Evolutionary conservation across 176 grass and related monocot genomes (phyloP).

Genomic region (Phyllostachys edulis): DNA sequence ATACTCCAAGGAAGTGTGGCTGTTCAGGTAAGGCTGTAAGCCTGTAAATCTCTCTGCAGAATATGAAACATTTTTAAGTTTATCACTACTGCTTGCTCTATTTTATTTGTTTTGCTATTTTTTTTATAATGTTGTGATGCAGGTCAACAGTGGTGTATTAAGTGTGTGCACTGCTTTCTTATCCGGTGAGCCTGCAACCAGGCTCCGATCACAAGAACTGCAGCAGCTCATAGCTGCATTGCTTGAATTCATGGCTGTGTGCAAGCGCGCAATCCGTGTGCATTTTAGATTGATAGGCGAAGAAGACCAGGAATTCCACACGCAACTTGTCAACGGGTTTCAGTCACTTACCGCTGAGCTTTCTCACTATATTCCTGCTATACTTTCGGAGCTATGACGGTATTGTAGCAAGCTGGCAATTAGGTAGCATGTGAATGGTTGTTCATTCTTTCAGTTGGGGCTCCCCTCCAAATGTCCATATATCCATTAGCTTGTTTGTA

Average conservation of each 20-base stretch:
- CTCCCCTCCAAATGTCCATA: conserved; percentile 40
- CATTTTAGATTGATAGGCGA: conserved; percentile 97
- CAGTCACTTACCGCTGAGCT: conserved; percentile 97
- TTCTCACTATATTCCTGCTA: conserved; percentile 96
- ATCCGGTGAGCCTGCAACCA: conserved; percentile 89
- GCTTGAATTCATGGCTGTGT: conserved; percentile 99
- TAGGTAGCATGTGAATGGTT: conserved; percentile 49
- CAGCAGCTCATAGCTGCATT: conserved; percentile 95
- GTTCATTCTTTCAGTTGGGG: conserved; percentile 32
- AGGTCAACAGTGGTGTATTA: conserved; percentile 98
- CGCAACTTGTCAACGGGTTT: conserved; percentile 96
- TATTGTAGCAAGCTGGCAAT: conserved; percentile 40
- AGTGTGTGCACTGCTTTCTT: conserved; percentile 98
- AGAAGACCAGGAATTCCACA: conserved; percentile 99
- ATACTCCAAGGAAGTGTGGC: conserved; percentile 99
- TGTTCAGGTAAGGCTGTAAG: conserved; percentile 71
- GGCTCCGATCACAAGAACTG: conserved; percentile 90
- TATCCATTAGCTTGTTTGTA: conserved; percentile 48
- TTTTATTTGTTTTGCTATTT: conserved; percentile 21
- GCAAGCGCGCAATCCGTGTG: conserved; percentile 94
- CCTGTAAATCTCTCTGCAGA: not conserved
- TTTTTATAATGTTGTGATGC: conserved; percentile 28
- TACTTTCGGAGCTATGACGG: conserved; percentile 86
- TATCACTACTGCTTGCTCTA: not conserved
- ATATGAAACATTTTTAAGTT: not conserved